phyloP scores from a whole-genome alignment of 768 basidiomycete genomes.

The Naganishia vaughanmartiniae region DNA sequence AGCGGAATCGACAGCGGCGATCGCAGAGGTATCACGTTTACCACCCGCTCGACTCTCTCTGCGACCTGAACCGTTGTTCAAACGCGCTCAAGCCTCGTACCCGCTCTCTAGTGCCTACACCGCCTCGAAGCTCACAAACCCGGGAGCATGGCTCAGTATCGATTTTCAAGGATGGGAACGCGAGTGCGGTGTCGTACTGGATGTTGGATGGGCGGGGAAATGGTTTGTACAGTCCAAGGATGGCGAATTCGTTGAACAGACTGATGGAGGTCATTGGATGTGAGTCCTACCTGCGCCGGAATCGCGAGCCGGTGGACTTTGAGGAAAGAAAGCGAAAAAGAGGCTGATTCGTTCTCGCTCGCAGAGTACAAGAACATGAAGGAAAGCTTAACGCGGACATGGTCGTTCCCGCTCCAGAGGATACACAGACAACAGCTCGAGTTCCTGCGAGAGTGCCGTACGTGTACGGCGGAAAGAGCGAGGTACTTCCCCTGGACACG shows the following conservation, averaged over 20 bases:
- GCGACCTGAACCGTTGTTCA: neutral
- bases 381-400: constrained; percentile 35
- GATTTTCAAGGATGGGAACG: constrained; percentile 43
- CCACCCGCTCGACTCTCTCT: neutral
- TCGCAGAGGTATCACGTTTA: too few species aligned
- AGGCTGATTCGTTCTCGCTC: too few species aligned
- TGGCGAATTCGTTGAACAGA: constrained; percentile 36
- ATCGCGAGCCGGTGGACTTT: too few species aligned
- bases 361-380: constrained; percentile 45
- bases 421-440: neutral
- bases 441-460: constrained; percentile 19
- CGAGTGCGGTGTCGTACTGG: constrained; percentile 39
- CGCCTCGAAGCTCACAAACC: constrained; percentile 13
- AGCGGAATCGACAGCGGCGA: neutral
- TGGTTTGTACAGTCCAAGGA: constrained; percentile 35
- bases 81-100: neutral
- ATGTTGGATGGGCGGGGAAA: constrained; percentile 45
- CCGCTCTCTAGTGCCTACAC: neutral
- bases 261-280: constrained; percentile 45
- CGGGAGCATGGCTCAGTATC: constrained; percentile 43
- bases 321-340: too few species aligned
- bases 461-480: constrained; percentile 40
- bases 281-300: too few species aligned
- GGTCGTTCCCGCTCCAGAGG: constrained; percentile 30
- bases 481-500: constrained; percentile 33